Base-by-base conservation (phyloP, 305 asterid species). In the Caryopteris hybrid region DNA sequence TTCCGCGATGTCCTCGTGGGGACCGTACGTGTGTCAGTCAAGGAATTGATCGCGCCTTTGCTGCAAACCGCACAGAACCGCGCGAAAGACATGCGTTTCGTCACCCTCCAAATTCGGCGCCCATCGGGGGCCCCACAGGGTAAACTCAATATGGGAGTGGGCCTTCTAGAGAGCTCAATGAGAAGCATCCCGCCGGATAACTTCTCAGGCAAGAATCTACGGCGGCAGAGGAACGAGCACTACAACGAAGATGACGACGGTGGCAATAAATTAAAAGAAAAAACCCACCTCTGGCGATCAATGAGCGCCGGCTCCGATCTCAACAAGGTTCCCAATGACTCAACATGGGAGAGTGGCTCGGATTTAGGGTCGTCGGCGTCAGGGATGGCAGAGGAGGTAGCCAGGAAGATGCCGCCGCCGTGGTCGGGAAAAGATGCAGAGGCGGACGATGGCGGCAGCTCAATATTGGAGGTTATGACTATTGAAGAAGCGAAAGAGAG, bases 351-450 rank as follows among this genome's bases (percentile, higher is more conserved):
- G n/a, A n/a, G n/a, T n/a, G n/a, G 87, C 62, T 91, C 97, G 0
- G 97, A 88, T 27, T 78, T 91, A 0, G 96, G 97, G 3, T 95
- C 96, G 0, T 87, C 95, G 0, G 90, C 91, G 8, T 87, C 96
- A 2, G 55, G 87, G 13, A 91, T 91, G 70, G 97, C 90, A 2
- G 91, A 81, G 7, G 93, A 85, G 67, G 48, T 83, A 3, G 84
- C 86, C 45, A 61, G 11, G 51, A 2, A 20, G 10, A 71, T 31
- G n/a, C n/a, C n/a, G n/a, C n/a, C n/a, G n/a, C n/a, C n/a, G n/a
- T n/a, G n/a, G n/a, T n/a, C n/a, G n/a, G n/a, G n/a, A n/a, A n/a
- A n/a, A 12, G 56, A 11, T 1, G 13, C 5, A 0, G 50, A 42
- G 2, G 48, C 29, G 0, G 81, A 80, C 9, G 86, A 86, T 0